phyloP scores from a whole-genome alignment of 805 yeast genomes.

The Saccharomycopsis fodiens region DNA sequence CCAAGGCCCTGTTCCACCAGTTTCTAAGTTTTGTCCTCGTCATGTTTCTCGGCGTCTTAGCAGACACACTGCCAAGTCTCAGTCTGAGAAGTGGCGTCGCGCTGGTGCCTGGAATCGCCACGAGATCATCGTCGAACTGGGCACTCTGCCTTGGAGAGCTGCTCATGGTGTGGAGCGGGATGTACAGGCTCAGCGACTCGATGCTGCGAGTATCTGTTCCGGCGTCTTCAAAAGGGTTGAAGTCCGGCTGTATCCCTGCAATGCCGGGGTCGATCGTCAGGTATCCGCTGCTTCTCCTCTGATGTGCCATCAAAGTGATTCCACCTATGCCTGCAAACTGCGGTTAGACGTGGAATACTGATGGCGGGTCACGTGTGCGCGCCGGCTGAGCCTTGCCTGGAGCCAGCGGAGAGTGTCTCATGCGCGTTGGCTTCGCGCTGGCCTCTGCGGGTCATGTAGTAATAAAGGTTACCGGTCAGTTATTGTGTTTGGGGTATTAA shows the following conservation, averaged over 20 bases:
- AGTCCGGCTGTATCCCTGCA: constrained; percentile 21
- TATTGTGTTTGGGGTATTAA: no score
- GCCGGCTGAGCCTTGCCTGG: no score
- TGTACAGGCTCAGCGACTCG: constrained; percentile 15
- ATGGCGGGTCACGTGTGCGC: no score
- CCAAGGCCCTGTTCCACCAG: not conserved
- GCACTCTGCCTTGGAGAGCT: not conserved
- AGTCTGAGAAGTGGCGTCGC: not conserved
- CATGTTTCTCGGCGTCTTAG: not conserved
- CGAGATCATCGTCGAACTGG: constrained; percentile 11
- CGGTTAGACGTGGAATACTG: no score
- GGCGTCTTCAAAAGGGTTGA: constrained; percentile 20
- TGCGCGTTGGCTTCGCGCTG: no score
- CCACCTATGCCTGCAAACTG: no score
- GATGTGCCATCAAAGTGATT: no score
- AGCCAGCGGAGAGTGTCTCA: no score
- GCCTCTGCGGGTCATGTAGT: no score
- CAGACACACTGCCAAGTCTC: not conserved
- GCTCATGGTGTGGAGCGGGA: constrained; percentile 20
- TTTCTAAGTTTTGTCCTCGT: not conserved
- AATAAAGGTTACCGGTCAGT: no score
- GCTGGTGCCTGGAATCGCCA: constrained; percentile 3
- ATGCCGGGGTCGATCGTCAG: constrained; percentile 17
- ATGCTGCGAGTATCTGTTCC: constrained; percentile 3
- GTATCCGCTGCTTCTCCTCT: not conserved